Evolutionary conservation across 2,329 filamentous ascomycete genomes (phyloP).

Genomic region (Fusarium succisae): DNA sequence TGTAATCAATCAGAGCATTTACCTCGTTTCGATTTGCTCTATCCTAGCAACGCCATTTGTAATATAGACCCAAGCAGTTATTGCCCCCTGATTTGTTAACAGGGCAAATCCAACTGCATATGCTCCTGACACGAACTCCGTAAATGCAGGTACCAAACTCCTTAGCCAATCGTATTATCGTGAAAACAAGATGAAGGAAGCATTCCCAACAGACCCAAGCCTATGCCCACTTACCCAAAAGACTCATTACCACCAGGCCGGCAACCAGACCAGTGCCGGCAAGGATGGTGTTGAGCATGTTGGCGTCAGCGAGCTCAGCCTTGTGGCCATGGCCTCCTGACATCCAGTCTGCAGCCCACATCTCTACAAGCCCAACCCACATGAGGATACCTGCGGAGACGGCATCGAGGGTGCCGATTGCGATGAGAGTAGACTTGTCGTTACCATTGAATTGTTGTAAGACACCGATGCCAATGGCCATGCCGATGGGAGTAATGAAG

Average conservation of each 20-base stretch:
- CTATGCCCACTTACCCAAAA: slow-evolving; percentile 80
- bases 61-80: slow-evolving; percentile 3
- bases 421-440: slow-evolving; percentile 72
- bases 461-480: slow-evolving; percentile 82
- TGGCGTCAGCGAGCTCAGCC: slow-evolving; percentile 63
- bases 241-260: slow-evolving; percentile 75
- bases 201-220: background rate
- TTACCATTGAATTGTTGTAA: slow-evolving; percentile 78
- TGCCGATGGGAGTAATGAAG: slow-evolving; percentile 78
- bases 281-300: slow-evolving; percentile 56
- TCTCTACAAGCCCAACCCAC: slow-evolving; percentile 84
- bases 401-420: slow-evolving; percentile 78
- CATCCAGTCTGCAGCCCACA: slow-evolving; percentile 81
- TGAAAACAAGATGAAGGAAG: background rate
- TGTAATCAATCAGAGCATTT: slow-evolving; percentile 7
- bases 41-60: slow-evolving; percentile 5
- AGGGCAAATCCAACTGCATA: background rate
- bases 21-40: slow-evolving; percentile 4
- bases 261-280: slow-evolving; percentile 64
- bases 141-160: slow-evolving; percentile 11
- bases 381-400: slow-evolving; percentile 78
- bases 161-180: slow-evolving; percentile 1
- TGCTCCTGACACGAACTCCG: slow-evolving; percentile 22
- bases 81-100: background rate
- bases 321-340: slow-evolving; percentile 53